phyloP scores from a whole-genome alignment of 2,329 filamentous ascomycete genomes.

The Arthrocladium fulminans region DNA sequence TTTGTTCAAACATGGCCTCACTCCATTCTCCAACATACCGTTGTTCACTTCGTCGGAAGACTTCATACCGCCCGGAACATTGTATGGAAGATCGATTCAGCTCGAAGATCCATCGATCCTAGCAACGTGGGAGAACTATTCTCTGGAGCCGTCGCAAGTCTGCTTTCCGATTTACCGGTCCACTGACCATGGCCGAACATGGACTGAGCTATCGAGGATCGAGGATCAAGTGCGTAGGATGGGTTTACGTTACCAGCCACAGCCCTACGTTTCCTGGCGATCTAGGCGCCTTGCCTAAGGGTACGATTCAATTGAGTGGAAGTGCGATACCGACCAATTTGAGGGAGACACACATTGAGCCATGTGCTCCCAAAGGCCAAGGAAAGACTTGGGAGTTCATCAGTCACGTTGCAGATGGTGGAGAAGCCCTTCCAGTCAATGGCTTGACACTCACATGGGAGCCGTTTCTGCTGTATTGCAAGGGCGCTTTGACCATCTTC shows the following conservation, averaged over 20 bases:
- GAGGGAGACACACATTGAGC: slow-evolving; percentile 56
- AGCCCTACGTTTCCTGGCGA: slow-evolving; percentile 54
- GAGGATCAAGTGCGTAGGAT: slow-evolving; percentile 55
- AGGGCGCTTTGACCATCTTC: slow-evolving; percentile 55
- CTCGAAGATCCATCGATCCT: slow-evolving; percentile 31
- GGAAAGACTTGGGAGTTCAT: slow-evolving; percentile 60
- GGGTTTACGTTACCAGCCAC: slow-evolving; percentile 61
- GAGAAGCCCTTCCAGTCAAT: slow-evolving; percentile 54
- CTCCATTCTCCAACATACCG: slow-evolving; percentile 7
- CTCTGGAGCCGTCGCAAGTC: slow-evolving; percentile 45
- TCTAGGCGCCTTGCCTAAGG: slow-evolving; percentile 51
- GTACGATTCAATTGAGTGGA: slow-evolving; percentile 55
- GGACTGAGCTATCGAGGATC: slow-evolving; percentile 55
- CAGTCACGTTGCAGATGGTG: slow-evolving; percentile 55
- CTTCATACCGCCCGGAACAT: slow-evolving; percentile 40
- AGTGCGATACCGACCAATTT: slow-evolving; percentile 48
- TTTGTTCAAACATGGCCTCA: background rate
- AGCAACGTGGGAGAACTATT: slow-evolving; percentile 48
- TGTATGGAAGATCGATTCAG: slow-evolving; percentile 44
- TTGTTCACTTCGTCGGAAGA: slow-evolving; percentile 37
- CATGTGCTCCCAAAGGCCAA: slow-evolving; percentile 56
- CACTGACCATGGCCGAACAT: slow-evolving; percentile 49
- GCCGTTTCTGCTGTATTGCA: slow-evolving; percentile 54
- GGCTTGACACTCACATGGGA: slow-evolving; percentile 64
- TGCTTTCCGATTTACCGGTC: slow-evolving; percentile 46